Evolutionary conservation across 345 rosid genomes (phyloP).

Genomic region (Punica granatum): DNA sequence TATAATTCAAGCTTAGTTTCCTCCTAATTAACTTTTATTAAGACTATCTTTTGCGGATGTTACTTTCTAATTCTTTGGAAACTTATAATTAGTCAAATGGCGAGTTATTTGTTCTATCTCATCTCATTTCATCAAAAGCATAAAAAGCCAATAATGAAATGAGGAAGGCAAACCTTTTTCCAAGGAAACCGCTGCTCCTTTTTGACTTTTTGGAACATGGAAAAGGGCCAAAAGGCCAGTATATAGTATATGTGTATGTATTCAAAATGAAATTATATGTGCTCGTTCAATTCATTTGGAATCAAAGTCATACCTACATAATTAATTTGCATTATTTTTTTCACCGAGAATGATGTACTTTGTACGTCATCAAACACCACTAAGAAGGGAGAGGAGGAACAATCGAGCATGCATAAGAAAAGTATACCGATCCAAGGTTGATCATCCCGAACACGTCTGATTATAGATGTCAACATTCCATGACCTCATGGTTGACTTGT

Average conservation of each 20-base stretch:
- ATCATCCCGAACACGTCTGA: too few relatives aligned
- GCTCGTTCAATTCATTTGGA: background rate
- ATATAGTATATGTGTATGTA: background rate
- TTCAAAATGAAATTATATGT: background rate
- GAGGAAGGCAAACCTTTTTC: background rate
- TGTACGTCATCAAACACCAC: too few relatives aligned
- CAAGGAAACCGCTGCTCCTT: background rate
- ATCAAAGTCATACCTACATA: background rate
- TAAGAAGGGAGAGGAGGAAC: too few relatives aligned
- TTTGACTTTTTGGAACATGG: slow-evolving; percentile 3
- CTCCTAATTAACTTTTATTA: too few relatives aligned
- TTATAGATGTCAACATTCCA: too few relatives aligned
- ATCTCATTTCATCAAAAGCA: background rate
- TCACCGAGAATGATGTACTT: background rate
- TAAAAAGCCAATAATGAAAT: slow-evolving; percentile 4
- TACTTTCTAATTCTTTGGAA: too few relatives aligned
- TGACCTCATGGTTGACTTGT: too few relatives aligned
- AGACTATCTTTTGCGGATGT: too few relatives aligned
- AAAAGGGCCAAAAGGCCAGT: background rate
- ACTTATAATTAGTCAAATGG: too few relatives aligned
- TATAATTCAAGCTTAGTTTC: too few relatives aligned
- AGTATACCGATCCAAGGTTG: too few relatives aligned
- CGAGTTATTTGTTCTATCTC: background rate
- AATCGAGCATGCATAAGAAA: too few relatives aligned
- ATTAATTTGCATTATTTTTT: background rate